Evolutionary conservation across 495 filamentous ascomycete species (phyloP).

Genomic region (Penicillium arizonense): DNA sequence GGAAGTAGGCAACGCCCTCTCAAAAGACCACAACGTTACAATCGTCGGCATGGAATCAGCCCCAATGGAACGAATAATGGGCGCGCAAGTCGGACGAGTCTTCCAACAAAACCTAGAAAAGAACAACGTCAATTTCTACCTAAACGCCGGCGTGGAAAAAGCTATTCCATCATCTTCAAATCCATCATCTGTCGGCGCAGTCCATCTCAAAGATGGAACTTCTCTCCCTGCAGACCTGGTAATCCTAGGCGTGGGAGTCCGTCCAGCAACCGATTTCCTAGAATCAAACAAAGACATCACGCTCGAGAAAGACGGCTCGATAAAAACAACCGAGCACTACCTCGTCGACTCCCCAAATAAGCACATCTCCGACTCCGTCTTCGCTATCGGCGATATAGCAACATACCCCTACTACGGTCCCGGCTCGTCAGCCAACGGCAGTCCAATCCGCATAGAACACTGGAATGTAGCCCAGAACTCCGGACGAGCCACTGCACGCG

Average conservation of each 20-base stretch:
- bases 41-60: conserved; percentile 89
- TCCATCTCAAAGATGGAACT: conserved; percentile 84
- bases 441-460: conserved; percentile 79
- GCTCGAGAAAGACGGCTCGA: conserved; percentile 76
- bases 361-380: conserved; percentile 68
- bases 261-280: conserved; percentile 84
- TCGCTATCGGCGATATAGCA: conserved; percentile 93
- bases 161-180: conserved; percentile 66
- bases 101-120: conserved; percentile 76
- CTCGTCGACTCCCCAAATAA: conserved; percentile 57
- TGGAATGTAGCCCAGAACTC: conserved; percentile 98
- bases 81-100: conserved; percentile 74
- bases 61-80: conserved; percentile 87
- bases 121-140: conserved; percentile 82
- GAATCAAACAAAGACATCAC: conserved; percentile 62
- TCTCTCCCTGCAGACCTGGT: conserved; percentile 84
- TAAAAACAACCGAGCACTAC: conserved; percentile 76
- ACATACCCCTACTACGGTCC: conserved; percentile 93
- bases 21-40: conserved; percentile 75
- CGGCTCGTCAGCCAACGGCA: conserved; percentile 56
- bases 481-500: conserved; percentile 71
- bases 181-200: conserved; percentile 69
- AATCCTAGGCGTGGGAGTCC: conserved; percentile 85
- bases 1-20: conserved; percentile 83
- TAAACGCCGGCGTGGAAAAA: conserved; percentile 76